A percentile compares a stretch with the other conserved stretches of the same genome.
Conservation (phyloP, 2,329 filamentous ascomycete genomes). For the Ophiosphaerella herpotricha region DNA sequence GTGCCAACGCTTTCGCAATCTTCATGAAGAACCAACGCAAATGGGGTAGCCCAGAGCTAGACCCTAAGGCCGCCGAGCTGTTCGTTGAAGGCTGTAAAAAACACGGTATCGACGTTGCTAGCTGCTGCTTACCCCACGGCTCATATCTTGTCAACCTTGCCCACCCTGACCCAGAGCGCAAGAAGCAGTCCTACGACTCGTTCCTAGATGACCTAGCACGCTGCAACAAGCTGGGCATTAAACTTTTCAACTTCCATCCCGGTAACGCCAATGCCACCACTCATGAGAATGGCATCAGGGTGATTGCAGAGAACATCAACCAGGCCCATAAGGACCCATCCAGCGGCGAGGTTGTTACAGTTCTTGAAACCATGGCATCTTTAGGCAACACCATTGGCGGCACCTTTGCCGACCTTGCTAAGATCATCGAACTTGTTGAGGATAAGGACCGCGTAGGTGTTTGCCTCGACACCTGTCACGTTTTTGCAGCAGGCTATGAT, state of each 20-base stretch:
- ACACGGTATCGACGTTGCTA: constrained; percentile 71
- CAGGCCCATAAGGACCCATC: constrained; percentile 70
- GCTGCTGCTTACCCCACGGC: constrained; percentile 87
- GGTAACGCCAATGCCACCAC: constrained; percentile 74
- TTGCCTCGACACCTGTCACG: constrained; percentile 95
- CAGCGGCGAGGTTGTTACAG: constrained; percentile 75
- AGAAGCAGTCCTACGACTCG: constrained; percentile 79
- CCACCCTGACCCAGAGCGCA: constrained; percentile 77
- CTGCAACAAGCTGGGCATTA: constrained; percentile 84
- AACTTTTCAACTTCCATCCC: constrained; percentile 97
- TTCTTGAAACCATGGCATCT: constrained; percentile 96
- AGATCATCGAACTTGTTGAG: constrained; percentile 79
- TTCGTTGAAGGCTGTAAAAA: constrained; percentile 72
- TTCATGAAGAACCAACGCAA: constrained; percentile 97
- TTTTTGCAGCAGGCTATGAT: constrained; percentile 93
- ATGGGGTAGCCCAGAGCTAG: constrained; percentile 83
- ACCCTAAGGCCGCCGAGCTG: constrained; percentile 66
- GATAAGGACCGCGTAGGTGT: constrained; percentile 87
- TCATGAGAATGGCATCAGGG: constrained; percentile 70
- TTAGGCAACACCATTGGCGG: constrained; percentile 82
- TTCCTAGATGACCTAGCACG: constrained; percentile 88
- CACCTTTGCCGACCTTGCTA: constrained; percentile 81
- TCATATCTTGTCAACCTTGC: constrained; percentile 97
- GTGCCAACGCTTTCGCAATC: constrained; percentile 89
- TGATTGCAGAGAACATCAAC: constrained; percentile 84